A percentile compares a stretch with the other conserved stretches of the same genome.
Evolutionary conservation across 352 stramenopile genomes (phyloP).

Genomic region (Phytopythium helicoides): DNA sequence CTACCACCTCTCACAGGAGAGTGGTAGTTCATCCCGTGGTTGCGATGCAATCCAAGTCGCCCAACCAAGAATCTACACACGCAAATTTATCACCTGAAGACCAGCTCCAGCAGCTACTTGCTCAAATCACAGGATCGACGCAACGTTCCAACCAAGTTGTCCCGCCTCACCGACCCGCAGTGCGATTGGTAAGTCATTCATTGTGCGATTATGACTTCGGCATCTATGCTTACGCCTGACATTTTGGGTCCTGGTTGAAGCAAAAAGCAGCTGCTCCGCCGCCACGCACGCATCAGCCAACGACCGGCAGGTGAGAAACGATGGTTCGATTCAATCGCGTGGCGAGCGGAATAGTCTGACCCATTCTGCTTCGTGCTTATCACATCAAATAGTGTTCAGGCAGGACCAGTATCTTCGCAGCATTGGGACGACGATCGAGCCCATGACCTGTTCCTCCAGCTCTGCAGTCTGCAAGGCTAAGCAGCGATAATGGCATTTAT

Average conservation of each 20-base stretch:
- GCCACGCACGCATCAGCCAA: too few relatives aligned
- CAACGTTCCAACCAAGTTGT: not conserved
- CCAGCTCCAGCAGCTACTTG: conserved; percentile 49
- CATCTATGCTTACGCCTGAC: not conserved
- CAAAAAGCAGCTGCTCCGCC: too few relatives aligned
- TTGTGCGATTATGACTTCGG: not conserved
- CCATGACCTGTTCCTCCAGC: conserved; percentile 63
- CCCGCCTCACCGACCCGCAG: not conserved
- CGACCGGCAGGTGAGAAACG: too few relatives aligned
- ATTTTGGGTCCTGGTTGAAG: too few relatives aligned
- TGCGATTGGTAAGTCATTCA: not conserved
- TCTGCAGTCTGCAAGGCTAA: conserved; percentile 34
- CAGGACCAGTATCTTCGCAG: too few relatives aligned
- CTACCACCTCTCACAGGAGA: not conserved
- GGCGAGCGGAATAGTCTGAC: too few relatives aligned
- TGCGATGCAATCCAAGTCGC: conserved; percentile 2
- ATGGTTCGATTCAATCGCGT: too few relatives aligned
- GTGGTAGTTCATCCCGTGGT: not conserved
- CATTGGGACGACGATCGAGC: conserved; percentile 61
- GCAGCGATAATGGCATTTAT: not conserved
- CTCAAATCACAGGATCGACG: conserved; percentile 28
- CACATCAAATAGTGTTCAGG: too few relatives aligned
- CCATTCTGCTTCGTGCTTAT: too few relatives aligned
- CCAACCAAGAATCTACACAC: too few relatives aligned
- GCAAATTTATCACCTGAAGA: conserved; percentile 30